These are phyloP conservation scores for Cytospora mali DNA, from an alignment of 2,329 filamentous ascomycete genomes.

Conservation along the genomic window DNA sequence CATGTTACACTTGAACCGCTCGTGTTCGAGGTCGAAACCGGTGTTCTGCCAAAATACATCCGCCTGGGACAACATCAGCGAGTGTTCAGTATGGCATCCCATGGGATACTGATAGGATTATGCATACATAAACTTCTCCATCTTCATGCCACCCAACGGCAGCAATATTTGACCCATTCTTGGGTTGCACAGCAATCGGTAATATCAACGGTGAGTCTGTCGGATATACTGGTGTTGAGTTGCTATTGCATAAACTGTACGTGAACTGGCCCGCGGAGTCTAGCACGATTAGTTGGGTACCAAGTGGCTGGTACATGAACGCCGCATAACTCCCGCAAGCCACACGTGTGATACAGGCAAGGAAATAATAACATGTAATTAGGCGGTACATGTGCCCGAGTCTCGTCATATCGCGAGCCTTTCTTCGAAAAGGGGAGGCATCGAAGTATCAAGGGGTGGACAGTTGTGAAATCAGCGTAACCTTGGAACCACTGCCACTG, in stretches of 20 bases:
- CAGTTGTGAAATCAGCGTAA: not conserved
- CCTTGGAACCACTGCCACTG: not conserved
- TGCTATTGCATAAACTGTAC: slow-evolving; percentile 14
- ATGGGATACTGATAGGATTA: not conserved
- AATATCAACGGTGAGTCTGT: not conserved
- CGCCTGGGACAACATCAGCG: not conserved
- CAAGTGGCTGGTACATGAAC: slow-evolving; percentile 7
- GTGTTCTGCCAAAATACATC: slow-evolving; percentile 12
- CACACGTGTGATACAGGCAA: not conserved
- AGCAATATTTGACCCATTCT: slow-evolving; percentile 7
- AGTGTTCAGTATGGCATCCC: not conserved
- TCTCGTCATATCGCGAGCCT: slow-evolving; percentile 5
- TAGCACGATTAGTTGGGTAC: slow-evolving; percentile 12
- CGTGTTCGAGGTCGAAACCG: not conserved
- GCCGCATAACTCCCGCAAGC: slow-evolving; percentile 7
- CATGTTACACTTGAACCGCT: slow-evolving; percentile 11
- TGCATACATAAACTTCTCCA: not conserved
- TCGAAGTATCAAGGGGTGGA: not conserved
- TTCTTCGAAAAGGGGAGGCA: not conserved
- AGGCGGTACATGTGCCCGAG: not conserved
- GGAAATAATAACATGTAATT: not conserved
- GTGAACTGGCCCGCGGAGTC: slow-evolving; percentile 4
- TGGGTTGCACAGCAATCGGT: not conserved
- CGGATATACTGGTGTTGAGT: slow-evolving; percentile 5
- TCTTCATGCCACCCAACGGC: slow-evolving; percentile 8